Evolutionary conservation across 2,329 filamentous ascomycete genomes (phyloP).

Genomic region (Fusarium robinianum): DNA sequence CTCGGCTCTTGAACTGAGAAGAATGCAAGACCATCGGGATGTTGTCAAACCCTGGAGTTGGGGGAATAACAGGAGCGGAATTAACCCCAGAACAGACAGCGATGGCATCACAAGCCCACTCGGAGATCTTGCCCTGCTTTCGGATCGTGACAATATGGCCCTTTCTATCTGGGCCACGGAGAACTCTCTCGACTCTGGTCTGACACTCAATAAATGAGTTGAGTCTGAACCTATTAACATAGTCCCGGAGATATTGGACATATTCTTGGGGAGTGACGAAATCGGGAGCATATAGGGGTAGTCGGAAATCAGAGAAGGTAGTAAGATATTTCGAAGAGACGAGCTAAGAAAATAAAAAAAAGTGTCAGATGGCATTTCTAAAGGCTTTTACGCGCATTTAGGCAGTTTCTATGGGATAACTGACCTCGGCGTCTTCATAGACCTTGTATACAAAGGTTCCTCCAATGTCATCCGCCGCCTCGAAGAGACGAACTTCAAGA

Average conservation of each 20-base stretch:
- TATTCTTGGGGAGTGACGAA: constrained; percentile 49
- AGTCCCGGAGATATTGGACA: constrained; percentile 49
- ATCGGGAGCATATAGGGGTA: constrained; percentile 47
- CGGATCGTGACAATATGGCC: constrained; percentile 23
- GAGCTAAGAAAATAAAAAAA: constrained; percentile 39
- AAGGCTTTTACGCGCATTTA: too few species aligned
- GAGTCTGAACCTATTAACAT: constrained; percentile 46
- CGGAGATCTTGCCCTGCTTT: constrained; percentile 1
- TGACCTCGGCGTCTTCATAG: constrained; percentile 53
- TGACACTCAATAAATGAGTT: constrained; percentile 43
- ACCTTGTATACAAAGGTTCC: constrained; percentile 53
- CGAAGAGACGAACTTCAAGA: constrained; percentile 51
- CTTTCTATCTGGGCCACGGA: constrained; percentile 9
- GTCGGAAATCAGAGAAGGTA: constrained; percentile 54
- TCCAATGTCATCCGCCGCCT: constrained; percentile 49
- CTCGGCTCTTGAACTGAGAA: constrained; percentile 47
- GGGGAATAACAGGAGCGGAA: constrained; percentile 46
- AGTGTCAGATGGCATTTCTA: background rate
- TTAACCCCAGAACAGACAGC: constrained; percentile 53
- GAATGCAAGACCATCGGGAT: constrained; percentile 49
- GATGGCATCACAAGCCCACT: constrained; percentile 50
- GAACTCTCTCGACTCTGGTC: constrained; percentile 39
- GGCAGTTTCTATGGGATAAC: background rate
- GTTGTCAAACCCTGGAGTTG: constrained; percentile 45
- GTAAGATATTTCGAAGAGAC: constrained; percentile 57